phyloP scores from a whole-genome alignment of 106 monocot species.

The Platanthera guangdongensis region DNA sequence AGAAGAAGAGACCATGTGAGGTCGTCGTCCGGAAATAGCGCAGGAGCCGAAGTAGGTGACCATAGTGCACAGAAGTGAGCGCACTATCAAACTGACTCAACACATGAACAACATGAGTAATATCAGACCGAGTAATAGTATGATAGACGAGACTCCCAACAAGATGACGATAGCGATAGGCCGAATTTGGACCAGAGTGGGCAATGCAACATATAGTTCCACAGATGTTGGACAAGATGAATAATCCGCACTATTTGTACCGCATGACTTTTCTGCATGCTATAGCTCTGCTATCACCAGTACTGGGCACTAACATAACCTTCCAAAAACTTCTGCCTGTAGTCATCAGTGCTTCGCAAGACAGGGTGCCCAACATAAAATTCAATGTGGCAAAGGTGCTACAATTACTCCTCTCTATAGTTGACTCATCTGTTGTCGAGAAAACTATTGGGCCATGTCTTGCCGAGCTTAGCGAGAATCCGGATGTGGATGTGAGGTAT shows the following conservation, averaged over 20 bases:
- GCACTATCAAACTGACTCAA: too few species aligned
- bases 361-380: constrained; percentile 92
- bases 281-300: constrained; percentile 73
- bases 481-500: constrained; percentile 87
- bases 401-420: constrained; percentile 57
- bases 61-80: too few species aligned
- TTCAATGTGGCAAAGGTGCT: constrained; percentile 92
- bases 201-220: background rate
- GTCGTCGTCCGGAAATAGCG: too few species aligned
- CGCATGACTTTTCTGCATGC: constrained; percentile 86
- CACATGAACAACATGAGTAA: too few species aligned
- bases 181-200: too few species aligned
- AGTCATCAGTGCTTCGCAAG: constrained; percentile 64
- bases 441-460: constrained; percentile 65
- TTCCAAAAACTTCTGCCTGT: constrained; percentile 70
- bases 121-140: too few species aligned
- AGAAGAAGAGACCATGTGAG: too few species aligned
- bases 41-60: too few species aligned
- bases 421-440: constrained; percentile 66
- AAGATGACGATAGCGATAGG: too few species aligned
- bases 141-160: too few species aligned
- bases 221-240: constrained; percentile 76
- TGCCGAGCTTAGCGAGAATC: constrained; percentile 73
- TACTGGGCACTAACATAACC: constrained; percentile 74
- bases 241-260: constrained; percentile 75